Evolutionary conservation across 208 protist genomes (phyloP), one percentile per base, ranked within the genome.

Genomic region (Wallacemonas sp.): DNA sequence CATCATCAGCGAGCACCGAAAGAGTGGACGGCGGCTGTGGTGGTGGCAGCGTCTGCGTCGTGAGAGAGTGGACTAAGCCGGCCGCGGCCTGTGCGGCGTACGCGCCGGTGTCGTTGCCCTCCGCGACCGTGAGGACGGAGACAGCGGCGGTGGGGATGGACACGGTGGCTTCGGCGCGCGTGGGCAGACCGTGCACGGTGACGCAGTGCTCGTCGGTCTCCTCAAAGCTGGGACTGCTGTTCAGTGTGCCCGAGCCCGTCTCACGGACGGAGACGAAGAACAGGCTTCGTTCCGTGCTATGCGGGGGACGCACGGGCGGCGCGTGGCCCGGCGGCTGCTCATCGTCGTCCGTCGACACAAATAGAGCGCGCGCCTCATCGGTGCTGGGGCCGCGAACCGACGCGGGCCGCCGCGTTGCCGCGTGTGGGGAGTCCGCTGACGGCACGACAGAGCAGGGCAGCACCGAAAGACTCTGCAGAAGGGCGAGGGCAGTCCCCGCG

Each of bases 191-290:
- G 52, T 59, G 52, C 7, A 59, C 18, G 3, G 52, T 59, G 29
- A 59, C 52, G 22, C 52, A 59, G n/a, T 41, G 52, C 25, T 44
- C 52, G 20, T 49, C 44, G 44, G 8, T 16, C 16, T 59, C 48
- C 10, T 55, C 26, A n/a, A 55, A 32, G 48, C 48, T 55, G 18
- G 16, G 16, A 3, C 25, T 22, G 48, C 18, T 18, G 44, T 20
- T 23, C 11, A 25, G 44, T 7, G 18, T 48, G 18, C 4, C 44
- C 18, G 44, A 48, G 11, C 4, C 20, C 44, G 44, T 5, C 11
- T 42, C 38, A 42, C 38, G 10, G 38, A 14, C 38, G 38, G n/a
- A n/a, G n/a, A n/a, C n/a, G n/a, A n/a, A n/a, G n/a, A n/a, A n/a
- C n/a, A n/a, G n/a, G n/a, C n/a, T n/a, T n/a, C n/a, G n/a, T n/a